These are phyloP conservation scores for Zygosaccharomyces kombuchaensis DNA, from an alignment of 805 yeast genomes.

Conservation along the genomic window DNA sequence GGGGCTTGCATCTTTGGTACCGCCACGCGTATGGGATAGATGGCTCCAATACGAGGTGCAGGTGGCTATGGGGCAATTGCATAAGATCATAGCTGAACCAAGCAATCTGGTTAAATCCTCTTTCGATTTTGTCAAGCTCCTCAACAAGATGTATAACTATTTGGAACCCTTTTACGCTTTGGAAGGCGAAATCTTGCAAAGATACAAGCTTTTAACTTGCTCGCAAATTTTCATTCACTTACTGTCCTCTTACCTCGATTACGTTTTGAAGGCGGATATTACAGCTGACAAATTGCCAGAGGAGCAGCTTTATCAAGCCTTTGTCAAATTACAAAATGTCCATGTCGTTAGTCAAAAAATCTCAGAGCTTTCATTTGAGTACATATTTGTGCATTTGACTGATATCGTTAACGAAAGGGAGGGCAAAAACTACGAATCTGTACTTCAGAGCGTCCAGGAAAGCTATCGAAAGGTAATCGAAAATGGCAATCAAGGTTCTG, in stretches of 20 bases:
- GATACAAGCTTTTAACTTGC: conserved; percentile 25
- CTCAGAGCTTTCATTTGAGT: conserved; percentile 17
- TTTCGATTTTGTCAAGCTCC: conserved; percentile 43
- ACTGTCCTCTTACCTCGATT: conserved; percentile 22
- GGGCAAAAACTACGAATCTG: conserved; percentile 17
- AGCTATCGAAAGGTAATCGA: conserved; percentile 29
- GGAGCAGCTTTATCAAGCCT: conserved; percentile 26
- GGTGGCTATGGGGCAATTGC: conserved; percentile 42
- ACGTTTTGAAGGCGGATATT: conserved; percentile 20
- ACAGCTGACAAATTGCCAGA: conserved; percentile 20
- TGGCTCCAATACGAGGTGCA: conserved; percentile 49
- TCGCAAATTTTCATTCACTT: conserved; percentile 29
- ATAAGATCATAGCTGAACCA: conserved; percentile 37
- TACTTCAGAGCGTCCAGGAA: conserved; percentile 32
- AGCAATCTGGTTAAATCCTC: conserved; percentile 21
- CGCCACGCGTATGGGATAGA: conserved; percentile 34
- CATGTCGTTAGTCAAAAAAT: conserved; percentile 17
- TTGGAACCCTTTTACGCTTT: conserved; percentile 38
- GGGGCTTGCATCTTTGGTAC: conserved; percentile 33
- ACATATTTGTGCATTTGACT: conserved; percentile 22
- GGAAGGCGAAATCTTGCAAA: conserved; percentile 16
- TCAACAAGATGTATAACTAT: conserved; percentile 39
- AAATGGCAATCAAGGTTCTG: conserved; percentile 28
- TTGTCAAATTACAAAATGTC: conserved; percentile 22
- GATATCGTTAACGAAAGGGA: conserved; percentile 24